A percentile compares a stretch with the other conserved stretches of the same genome.
Evolutionary conservation across 1,284 basidiomycete genomes (phyloP).

Genomic region (Meira miltonrushii): DNA sequence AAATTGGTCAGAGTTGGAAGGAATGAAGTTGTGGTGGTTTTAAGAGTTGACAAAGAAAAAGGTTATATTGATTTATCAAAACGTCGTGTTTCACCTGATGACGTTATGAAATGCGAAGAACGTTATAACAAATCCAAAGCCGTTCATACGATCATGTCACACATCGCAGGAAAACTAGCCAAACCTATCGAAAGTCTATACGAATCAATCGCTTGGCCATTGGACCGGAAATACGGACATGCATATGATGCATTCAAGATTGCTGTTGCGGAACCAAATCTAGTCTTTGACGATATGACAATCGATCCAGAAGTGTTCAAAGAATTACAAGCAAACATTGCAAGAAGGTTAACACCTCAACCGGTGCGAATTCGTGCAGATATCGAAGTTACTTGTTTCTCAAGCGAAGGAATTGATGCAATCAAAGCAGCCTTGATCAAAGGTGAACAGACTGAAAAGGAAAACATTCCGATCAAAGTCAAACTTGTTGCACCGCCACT

Average conservation of each 20-base stretch:
- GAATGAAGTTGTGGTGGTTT: constrained; percentile 97
- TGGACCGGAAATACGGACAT: constrained; percentile 87
- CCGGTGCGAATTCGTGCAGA: constrained; percentile 98
- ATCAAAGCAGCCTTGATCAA: constrained; percentile 86
- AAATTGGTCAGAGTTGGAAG: constrained; percentile 95
- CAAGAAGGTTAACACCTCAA: constrained; percentile 90
- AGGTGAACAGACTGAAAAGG: constrained; percentile 79
- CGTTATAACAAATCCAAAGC: constrained; percentile 92
- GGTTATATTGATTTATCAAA: constrained; percentile 99
- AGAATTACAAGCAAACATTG: constrained; percentile 79
- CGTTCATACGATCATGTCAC: constrained; percentile 49
- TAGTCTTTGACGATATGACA: constrained; percentile 71
- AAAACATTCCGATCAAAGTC: constrained; percentile 92
- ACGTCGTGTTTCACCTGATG: constrained; percentile 96
- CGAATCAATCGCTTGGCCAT: constrained; percentile 86
- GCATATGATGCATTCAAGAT: constrained; percentile 98
- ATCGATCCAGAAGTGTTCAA: constrained; percentile 62
- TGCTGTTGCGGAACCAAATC: constrained; percentile 82
- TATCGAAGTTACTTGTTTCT: constrained; percentile 95
- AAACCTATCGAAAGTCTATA: constrained; percentile 71
- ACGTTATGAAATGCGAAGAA: constrained; percentile 97
- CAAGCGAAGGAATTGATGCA: constrained; percentile 93
- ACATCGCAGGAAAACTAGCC: constrained; percentile 47
- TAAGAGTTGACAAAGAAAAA: constrained; percentile 98
- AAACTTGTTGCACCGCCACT: constrained; percentile 93